phyloP scores from a whole-genome alignment of 768 basidiomycete species.

The Collybia sp. region DNA sequence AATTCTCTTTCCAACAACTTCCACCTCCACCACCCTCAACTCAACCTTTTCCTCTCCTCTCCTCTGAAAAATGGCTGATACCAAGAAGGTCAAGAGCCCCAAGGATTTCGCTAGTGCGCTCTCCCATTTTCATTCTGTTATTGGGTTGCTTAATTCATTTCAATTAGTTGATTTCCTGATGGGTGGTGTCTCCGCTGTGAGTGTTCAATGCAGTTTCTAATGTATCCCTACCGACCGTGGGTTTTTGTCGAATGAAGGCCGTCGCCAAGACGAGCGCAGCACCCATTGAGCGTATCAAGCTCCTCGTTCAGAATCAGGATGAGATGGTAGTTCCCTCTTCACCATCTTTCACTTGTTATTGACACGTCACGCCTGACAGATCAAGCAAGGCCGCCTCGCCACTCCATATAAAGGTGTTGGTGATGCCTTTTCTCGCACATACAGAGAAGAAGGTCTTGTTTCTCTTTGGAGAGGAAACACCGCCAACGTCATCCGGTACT shows the following conservation, averaged over 20 bases:
- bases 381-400: conserved; percentile 98
- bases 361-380: conserved; percentile 50
- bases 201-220: conserved; percentile 19
- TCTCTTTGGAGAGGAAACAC: conserved; percentile 99
- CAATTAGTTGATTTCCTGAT: conserved; percentile 84
- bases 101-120: conserved; percentile 84
- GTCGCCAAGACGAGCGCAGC: conserved; percentile 99
- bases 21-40: conserved; percentile 52
- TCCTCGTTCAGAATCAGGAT: conserved; percentile 98
- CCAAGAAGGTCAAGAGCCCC: conserved; percentile 81
- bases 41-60: conserved; percentile 38
- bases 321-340: conserved; percentile 73
- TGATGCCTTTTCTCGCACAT: conserved; percentile 91
- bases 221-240: conserved; percentile 11
- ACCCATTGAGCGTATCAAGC: conserved; percentile 99
- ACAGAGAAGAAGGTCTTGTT: conserved; percentile 91
- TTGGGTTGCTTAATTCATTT: conserved; percentile 10
- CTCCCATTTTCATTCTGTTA: conserved; percentile 3
- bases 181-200: conserved; percentile 91
- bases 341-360: conserved; percentile 11
- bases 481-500: conserved; percentile 99
- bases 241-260: conserved; percentile 48
- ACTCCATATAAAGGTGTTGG: conserved; percentile 93
- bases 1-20: conserved; percentile 27
- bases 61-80: conserved; percentile 73